Base-by-base conservation (phyloP, 2,329 filamentous ascomycete genomes). In the Paracorniculantispora psalliotae region DNA sequence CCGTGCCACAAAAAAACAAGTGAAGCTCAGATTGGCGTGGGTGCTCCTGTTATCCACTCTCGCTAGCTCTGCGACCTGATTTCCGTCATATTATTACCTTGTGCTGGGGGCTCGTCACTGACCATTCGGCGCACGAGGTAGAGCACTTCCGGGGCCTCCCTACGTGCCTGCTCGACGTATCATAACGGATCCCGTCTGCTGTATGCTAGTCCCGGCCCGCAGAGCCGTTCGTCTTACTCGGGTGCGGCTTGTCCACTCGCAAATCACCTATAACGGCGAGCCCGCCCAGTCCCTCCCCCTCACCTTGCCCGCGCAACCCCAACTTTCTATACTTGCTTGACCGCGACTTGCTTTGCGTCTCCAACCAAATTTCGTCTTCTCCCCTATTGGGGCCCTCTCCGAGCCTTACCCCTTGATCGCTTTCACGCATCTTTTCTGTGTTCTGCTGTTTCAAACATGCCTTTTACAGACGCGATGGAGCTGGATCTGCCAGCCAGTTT, bases 221-320 rank as follows among this genome's bases (percentile, higher is more conserved):
- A 39, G 26, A 46, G 51, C 41, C 26, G 51, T 35, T 54, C 51
- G 41, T 54, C 51, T 46, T 35, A 54, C 51, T 33, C 12, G 39
- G n/a, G 25, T n/a, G 37, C 51, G n/a, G 19, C 39, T 15, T 8
- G 26, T 46, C 39, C 51, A 54, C 17, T 55, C 41, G 41, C 41
- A 15, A 35, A 47, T 19, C 28, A 35, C 13, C 44, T 47, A 44
- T 19, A 55, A 55, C 52, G 17, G 9, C 37, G 35, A 43, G 25
- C 52, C 41, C 30, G 41, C 28, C 41, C n/a, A 43, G 15, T 35
- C 33, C 35, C 39, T 6, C 41, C 39, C 30, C 41, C 39, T 54
- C 51, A 54, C 28, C 52, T 35, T 26, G 28, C 19, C 28, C 8
- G 26, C 41, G 25, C 44, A 33, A 46, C 21, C 21, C 41, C 28